Base-by-base conservation (phyloP, 768 basidiomycete genomes). In the Guyanaporus albipodus region DNA sequence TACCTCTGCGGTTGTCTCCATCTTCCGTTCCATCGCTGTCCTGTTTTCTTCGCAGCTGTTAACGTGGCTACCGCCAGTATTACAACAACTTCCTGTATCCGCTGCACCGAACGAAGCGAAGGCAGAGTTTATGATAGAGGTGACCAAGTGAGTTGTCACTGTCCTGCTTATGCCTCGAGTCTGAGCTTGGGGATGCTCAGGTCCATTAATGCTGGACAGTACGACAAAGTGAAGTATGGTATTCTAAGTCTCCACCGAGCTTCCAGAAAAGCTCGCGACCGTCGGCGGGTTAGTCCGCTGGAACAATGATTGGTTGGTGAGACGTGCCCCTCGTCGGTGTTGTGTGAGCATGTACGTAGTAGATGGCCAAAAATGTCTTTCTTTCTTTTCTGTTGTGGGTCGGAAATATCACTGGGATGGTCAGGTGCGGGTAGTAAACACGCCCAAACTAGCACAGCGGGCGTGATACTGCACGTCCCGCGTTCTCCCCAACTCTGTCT, bases 221-320 rank as follows among this genome's bases (percentile, higher is more conserved):
- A 77, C 46, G 90, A 92, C 61, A 87, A 86, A 63, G 83, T 91
- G 46, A 92, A 91, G 67, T 84, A 87, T 57, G 82, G 85, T 0
- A 76, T 94, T 50, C 67, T 86, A 32, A 56, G 69, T 23, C 72
- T 92, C 36, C 84, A 87, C 61, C 75, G 91, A 44, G 78, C 82
- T 6, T 85, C 87, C 22, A 74, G 86, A 38, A 88, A 87, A 64
- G 76, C 80, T 44, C 78, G 85, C 26, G 87, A 88, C 46, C 73
- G 87, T 61, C 65, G 77, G 53, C 66, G 74, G 36, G 62, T 66
- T 31, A 44, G 54, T 19, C 62, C 60, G 36, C 36, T 66, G 18
- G 60, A 67, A 28, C 58, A 61, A 50, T 64, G 56, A 67, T 24
- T 22, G 28, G 23, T 22, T 40, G 21, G 33, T 36, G 6, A 0